Conservation (phyloP, 176 grass and related monocot species). For the Lolium rigidum region DNA sequence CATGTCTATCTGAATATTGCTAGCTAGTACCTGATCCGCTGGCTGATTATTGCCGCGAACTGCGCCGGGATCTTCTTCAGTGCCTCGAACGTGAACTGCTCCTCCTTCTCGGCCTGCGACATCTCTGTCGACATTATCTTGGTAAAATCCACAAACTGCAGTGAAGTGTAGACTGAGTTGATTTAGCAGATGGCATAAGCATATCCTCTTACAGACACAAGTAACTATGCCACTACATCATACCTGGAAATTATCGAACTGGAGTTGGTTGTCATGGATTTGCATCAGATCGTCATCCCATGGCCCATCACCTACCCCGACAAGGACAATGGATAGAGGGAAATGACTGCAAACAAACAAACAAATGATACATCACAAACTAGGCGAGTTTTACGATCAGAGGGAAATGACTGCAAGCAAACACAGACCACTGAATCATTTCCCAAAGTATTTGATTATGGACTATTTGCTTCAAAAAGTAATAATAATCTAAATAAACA, state of each 20-base stretch:
- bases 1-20: too few relatives aligned
- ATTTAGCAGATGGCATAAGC: not conserved
- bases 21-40: slow-evolving; percentile 26
- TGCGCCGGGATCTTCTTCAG: slow-evolving; percentile 63
- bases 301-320: slow-evolving; percentile 63
- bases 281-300: slow-evolving; percentile 48
- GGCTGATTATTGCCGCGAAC: slow-evolving; percentile 46
- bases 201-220: not conserved
- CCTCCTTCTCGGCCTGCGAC: slow-evolving; percentile 44
- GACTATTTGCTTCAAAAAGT: not conserved
- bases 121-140: slow-evolving; percentile 65
- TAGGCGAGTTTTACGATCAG: too few relatives aligned
- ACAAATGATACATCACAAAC: too few relatives aligned
- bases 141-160: slow-evolving; percentile 82
- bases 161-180: not conserved
- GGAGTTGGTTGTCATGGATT: slow-evolving; percentile 22
- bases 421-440: too few relatives aligned
- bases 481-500: too few relatives aligned
- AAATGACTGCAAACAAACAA: slow-evolving; percentile 36
- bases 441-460: not conserved
- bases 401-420: slow-evolving; percentile 47
- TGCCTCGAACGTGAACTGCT: slow-evolving; percentile 7
- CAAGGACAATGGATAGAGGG: slow-evolving; percentile 63
- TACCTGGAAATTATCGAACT: slow-evolving; percentile 69
- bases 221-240: not conserved